A percentile compares a stretch with the other conserved stretches of the same genome.
phyloP scores from a whole-genome alignment of 371 early-diverging fungal genomes.

The Mycotypha africana region DNA sequence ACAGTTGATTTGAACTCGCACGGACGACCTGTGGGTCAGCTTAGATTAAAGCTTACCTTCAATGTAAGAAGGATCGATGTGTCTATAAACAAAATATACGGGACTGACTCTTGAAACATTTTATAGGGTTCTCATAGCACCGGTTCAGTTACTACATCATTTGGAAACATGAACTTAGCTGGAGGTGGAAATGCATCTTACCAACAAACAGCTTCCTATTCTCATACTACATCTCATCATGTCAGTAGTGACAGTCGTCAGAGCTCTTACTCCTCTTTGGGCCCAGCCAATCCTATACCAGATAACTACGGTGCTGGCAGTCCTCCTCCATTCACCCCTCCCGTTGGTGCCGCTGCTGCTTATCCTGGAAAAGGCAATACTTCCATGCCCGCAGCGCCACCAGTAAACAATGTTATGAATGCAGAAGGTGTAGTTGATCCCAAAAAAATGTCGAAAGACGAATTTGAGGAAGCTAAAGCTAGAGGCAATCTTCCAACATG shows the following conservation, averaged over 20 bases:
- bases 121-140: conserved; percentile 11
- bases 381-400: not conserved
- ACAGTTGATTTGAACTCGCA: conserved; percentile 11
- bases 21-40: conserved; percentile 11
- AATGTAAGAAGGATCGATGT: conserved; percentile 5
- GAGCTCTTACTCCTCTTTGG: conserved; percentile 15
- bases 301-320: conserved; percentile 19
- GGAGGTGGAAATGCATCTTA: conserved; percentile 13
- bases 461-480: conserved; percentile 19
- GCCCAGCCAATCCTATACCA: conserved; percentile 23
- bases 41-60: conserved; percentile 14
- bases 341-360: conserved; percentile 10
- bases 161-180: conserved; percentile 15
- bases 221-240: not conserved
- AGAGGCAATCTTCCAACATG: conserved; percentile 17
- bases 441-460: conserved; percentile 10
- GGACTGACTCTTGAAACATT: not conserved
- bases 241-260: conserved; percentile 10
- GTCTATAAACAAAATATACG: too few species aligned
- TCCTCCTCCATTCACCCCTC: conserved; percentile 22
- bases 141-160: conserved; percentile 12
- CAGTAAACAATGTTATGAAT: not conserved
- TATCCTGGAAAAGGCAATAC: conserved; percentile 8
- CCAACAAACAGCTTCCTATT: conserved; percentile 1
- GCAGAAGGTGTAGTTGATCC: conserved; percentile 2